Percentiles rank a stretch among this genome's conserved stretches.
Conservation (phyloP, 306 rosid species). For the Pueraria montana region DNA sequence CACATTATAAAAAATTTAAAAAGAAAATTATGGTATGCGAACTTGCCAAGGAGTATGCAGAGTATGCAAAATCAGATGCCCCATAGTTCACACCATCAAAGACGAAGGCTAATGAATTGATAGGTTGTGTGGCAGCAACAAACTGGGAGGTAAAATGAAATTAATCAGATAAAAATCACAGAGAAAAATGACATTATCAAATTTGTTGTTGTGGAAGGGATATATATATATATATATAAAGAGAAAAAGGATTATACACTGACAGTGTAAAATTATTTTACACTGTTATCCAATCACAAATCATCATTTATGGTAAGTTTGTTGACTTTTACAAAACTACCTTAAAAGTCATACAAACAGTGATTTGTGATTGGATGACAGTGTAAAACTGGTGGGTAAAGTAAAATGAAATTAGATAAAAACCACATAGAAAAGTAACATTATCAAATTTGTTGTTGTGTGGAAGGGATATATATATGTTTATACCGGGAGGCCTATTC, state of each 20-base stretch:
- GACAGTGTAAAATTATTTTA: too few species aligned
- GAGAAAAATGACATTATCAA: too few species aligned
- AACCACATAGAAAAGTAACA: too few species aligned
- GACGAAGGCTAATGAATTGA: conserved; percentile 88
- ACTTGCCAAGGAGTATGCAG: conserved; percentile 88
- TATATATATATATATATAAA: conserved; percentile 39
- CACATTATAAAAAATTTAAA: neutral
- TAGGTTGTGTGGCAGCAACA: conserved; percentile 96
- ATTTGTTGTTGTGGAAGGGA: neutral
- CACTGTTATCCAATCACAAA: too few species aligned
- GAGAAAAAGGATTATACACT: too few species aligned
- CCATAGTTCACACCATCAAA: conserved; percentile 97
- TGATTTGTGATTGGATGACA: too few species aligned
- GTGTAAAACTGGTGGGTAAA: too few species aligned
- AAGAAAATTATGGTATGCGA: too few species aligned
- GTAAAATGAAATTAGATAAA: neutral
- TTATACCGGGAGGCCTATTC: conserved; percentile 80
- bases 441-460: neutral
- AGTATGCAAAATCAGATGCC: conserved; percentile 94
- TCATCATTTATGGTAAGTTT: too few species aligned
- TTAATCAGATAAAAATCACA: neutral
- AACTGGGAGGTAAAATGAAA: conserved; percentile 62
- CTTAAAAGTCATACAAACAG: too few species aligned
- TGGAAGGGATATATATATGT: neutral
- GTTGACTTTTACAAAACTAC: too few species aligned